Evolutionary conservation across 2,329 filamentous ascomycete species (phyloP).

Genomic region (Cercospora sp.): DNA sequence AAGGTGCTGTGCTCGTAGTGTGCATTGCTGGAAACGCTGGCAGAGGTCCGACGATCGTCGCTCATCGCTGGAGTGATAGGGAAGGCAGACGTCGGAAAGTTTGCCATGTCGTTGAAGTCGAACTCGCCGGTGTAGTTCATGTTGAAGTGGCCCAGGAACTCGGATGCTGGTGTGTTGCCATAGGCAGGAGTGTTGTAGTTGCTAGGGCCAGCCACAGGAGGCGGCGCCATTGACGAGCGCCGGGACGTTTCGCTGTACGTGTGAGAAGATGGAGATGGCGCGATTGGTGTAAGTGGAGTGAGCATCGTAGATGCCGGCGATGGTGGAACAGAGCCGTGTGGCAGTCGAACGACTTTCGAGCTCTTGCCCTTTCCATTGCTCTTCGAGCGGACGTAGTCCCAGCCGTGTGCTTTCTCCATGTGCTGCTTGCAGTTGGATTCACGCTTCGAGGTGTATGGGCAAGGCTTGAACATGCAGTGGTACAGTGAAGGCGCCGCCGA

Average conservation of each 20-base stretch:
- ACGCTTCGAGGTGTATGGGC: conserved; percentile 91
- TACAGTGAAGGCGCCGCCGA: conserved; percentile 75
- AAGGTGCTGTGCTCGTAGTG: conserved; percentile 44
- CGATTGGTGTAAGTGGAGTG: conserved; percentile 39
- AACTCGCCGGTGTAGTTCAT: conserved; percentile 34
- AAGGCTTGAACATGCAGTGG: conserved; percentile 78
- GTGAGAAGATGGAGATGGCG: conserved; percentile 45
- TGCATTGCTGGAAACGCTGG: conserved; percentile 39
- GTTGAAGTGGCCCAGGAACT: conserved; percentile 40
- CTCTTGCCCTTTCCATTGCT: conserved; percentile 73
- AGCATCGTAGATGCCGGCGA: conserved; percentile 56
- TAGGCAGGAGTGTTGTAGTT: conserved; percentile 34
- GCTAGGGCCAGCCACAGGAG: conserved; percentile 35
- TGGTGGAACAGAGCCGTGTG: conserved; percentile 62
- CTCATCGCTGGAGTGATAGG: conserved; percentile 40
- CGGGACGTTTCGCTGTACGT: conserved; percentile 37
- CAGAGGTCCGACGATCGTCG: conserved; percentile 36
- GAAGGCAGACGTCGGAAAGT: conserved; percentile 27
- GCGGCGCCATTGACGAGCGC: conserved; percentile 38
- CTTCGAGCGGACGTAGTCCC: conserved; percentile 89
- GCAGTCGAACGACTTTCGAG: conserved; percentile 55
- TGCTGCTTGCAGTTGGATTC: conserved; percentile 98
- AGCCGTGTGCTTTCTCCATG: conserved; percentile 95
- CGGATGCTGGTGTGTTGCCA: conserved; percentile 34
- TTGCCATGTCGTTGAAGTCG: conserved; percentile 37